Percentiles rank a stretch among this genome's conserved stretches.
Evolutionary conservation across 257 asterid species (phyloP).

Genomic region (Nicotiana tabacum): DNA sequence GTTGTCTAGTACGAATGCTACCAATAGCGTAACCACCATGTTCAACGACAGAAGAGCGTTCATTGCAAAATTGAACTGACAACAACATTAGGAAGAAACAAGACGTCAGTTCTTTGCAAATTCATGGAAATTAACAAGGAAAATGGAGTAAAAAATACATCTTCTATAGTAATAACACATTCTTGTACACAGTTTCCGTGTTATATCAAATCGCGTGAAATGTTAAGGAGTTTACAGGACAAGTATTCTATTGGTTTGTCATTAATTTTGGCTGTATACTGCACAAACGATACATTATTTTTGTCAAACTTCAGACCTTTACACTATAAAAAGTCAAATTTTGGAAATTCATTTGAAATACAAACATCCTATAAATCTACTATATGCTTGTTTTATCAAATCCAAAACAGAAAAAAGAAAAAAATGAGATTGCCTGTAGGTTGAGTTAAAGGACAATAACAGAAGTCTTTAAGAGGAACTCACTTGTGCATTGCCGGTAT

Average conservation of each 20-base stretch:
- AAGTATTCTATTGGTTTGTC: neutral
- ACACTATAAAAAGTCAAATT: neutral
- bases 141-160: neutral
- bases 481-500: constrained; percentile 61
- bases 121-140: neutral
- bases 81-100: constrained; percentile 10
- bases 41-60: constrained; percentile 78
- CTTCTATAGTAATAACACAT: neutral
- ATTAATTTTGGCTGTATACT: neutral
- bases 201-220: neutral
- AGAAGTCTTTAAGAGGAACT: constrained; percentile 17
- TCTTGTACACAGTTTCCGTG: neutral
- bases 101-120: constrained; percentile 6
- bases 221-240: neutral
- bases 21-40: constrained; percentile 74
- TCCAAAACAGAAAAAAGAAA: neutral
- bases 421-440: neutral
- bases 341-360: neutral
- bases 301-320: neutral
- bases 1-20: constrained; percentile 74
- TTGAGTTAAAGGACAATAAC: neutral
- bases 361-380: neutral
- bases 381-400: neutral
- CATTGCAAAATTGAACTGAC: constrained; percentile 73
- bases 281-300: neutral